phyloP scores from a whole-genome alignment of 495 filamentous ascomycete species.

The Hapsidospora chrysogenum region DNA sequence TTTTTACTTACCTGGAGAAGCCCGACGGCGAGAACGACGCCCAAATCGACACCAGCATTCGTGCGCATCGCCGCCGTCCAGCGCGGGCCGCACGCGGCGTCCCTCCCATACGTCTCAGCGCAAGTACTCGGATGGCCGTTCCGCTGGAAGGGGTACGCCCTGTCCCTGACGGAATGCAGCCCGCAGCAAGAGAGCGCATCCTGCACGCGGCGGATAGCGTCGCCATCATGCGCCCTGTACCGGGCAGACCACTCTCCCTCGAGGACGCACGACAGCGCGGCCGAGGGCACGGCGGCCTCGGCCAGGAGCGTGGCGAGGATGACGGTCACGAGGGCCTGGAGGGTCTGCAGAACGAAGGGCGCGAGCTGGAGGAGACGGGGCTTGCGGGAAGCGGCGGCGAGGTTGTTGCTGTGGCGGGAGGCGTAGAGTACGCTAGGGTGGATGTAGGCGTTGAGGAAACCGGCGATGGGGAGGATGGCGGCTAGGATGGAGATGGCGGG shows the following conservation, averaged over 20 bases:
- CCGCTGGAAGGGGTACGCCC: constrained; percentile 36
- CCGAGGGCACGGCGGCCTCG: constrained; percentile 31
- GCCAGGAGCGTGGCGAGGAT: constrained; percentile 38
- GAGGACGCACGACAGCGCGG: constrained; percentile 31
- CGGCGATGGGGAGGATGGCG: constrained; percentile 1
- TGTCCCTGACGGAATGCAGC: constrained; percentile 33
- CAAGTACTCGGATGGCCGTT: background rate
- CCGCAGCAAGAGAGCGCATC: constrained; percentile 51
- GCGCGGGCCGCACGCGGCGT: constrained; percentile 1
- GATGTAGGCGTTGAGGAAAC: constrained; percentile 3
- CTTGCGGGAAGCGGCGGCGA: no score
- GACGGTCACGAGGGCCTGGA: constrained; percentile 30
- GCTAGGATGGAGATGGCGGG: background rate
- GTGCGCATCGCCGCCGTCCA: constrained; percentile 11
- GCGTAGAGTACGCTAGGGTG: constrained; percentile 17
- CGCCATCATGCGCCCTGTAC: constrained; percentile 28
- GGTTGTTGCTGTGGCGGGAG: constrained; percentile 18
- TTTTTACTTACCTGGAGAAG: constrained; percentile 13
- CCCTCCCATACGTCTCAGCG: constrained; percentile 1
- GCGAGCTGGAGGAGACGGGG: constrained; percentile 14
- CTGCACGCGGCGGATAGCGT: constrained; percentile 41
- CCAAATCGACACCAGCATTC: constrained; percentile 11
- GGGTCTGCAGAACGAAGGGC: constrained; percentile 17
- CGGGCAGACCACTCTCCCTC: constrained; percentile 34
- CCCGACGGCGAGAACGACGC: constrained; percentile 10